Percentiles rank a stretch among this genome's conserved stretches.
Conservation (phyloP, 176 grass and related monocot species). For the Stipa capillata region DNA sequence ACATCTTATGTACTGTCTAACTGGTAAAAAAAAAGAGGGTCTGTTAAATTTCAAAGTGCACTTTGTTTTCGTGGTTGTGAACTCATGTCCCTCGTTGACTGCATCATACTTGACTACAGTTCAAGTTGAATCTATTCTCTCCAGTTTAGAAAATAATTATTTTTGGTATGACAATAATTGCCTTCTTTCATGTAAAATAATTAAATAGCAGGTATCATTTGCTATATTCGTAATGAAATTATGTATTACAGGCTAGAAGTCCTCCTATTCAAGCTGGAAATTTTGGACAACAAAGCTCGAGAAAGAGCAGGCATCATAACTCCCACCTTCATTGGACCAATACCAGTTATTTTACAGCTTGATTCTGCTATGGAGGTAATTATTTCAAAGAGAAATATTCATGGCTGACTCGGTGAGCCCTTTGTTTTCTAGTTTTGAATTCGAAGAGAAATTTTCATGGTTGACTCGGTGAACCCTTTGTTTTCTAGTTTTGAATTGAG, state of each 20-base stretch:
- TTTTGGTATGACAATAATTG: neutral
- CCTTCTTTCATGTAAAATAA: neutral
- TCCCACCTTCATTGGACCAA: slow-evolving; percentile 62
- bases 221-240: neutral
- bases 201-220: neutral
- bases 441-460: neutral
- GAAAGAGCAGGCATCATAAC: slow-evolving; percentile 84
- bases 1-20: too few species aligned
- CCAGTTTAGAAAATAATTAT: neutral
- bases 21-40: neutral
- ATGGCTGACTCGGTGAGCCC: too few species aligned
- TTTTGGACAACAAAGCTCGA: slow-evolving; percentile 92
- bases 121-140: neutral
- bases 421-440: too few species aligned
- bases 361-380: slow-evolving; percentile 86
- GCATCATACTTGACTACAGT: neutral
- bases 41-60: neutral
- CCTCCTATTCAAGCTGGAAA: slow-evolving; percentile 88
- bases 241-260: slow-evolving; percentile 61
- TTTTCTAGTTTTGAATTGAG: neutral
- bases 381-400: neutral
- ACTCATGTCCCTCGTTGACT: neutral
- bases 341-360: slow-evolving; percentile 82
- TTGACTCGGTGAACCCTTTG: neutral
- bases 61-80: neutral